Base-by-base conservation (phyloP, 1,284 basidiomycete genomes). In the Vanrija sp. region DNA sequence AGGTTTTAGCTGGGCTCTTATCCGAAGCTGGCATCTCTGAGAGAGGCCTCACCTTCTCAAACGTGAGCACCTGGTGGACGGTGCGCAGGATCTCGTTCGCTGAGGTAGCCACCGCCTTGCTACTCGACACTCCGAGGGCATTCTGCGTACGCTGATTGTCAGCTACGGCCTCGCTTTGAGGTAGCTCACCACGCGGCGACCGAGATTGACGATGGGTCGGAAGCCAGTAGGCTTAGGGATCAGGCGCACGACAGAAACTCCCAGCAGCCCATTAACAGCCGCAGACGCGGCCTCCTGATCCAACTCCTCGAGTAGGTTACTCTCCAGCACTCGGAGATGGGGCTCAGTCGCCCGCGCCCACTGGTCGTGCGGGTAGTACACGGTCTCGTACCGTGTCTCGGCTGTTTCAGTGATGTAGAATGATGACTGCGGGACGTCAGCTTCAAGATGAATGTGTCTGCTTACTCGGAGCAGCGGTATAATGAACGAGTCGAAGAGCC, bases 381-480 rank as follows among this genome's bases (percentile, higher is more conserved):
- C 78, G 0, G 93, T 83, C 49, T 85, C 84, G 63, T 95, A 91
- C n/a, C 87, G 82, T 63, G 88, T 92, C 2, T 86, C 87, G 6
- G 88, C 86, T 0, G 94, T 91, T 64, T 98, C 92, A 0, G 96
- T 98, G 42, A 90, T 82, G 72, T 97, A 98, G 77, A 98, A 99
- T 0, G 87, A 87, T 0, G 91, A 91, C 89, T 96, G 58, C 44
- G 40, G 26, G 40, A 5, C 2, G 51, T 58, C 43, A 58, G 58
- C 44, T 28, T 23, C 21, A 38, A 15, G 21, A 19, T 21, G 10
- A 12, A 7, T 3, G 15, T 28, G 10, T 10, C 28, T 28, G 56
- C 79, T 60, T 59, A 90, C 93, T 78, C 85, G 86, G 14, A 98
- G 74, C 4, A 98, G 78, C 0, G 88, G 85, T 3, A 91, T 78